phyloP scores from a whole-genome alignment of 1,284 basidiomycete species.

The Leccinum cinnamomeum region DNA sequence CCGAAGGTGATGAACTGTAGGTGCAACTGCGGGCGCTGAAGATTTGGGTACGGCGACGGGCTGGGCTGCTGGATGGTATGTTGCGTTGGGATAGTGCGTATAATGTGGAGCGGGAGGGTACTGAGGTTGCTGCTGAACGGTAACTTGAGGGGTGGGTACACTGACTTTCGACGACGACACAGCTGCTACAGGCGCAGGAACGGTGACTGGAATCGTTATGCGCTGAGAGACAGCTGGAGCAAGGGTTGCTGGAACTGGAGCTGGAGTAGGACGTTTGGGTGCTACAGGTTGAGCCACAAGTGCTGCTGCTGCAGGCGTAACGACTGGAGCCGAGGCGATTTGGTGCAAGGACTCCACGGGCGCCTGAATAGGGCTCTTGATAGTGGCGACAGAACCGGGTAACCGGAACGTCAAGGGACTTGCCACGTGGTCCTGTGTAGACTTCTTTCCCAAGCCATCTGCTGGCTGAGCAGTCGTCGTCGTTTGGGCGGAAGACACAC shows the following conservation, averaged over 20 bases:
- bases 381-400: slow-evolving; percentile 24
- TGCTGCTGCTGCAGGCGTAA: slow-evolving; percentile 27
- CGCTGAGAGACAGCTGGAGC: slow-evolving; percentile 23
- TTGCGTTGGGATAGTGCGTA: slow-evolving; percentile 49
- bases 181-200: slow-evolving; percentile 1
- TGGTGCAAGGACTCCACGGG: slow-evolving; percentile 24
- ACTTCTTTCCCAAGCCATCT: slow-evolving; percentile 20
- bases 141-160: slow-evolving; percentile 33
- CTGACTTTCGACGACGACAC: slow-evolving; percentile 27
- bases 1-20: slow-evolving; percentile 18
- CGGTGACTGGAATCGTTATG: slow-evolving; percentile 25
- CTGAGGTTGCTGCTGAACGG: slow-evolving; percentile 33
- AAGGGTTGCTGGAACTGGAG: slow-evolving; percentile 27
- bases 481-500: slow-evolving; percentile 12
- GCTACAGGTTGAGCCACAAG: slow-evolving; percentile 14
- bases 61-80: slow-evolving; percentile 40
- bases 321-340: slow-evolving; percentile 13
- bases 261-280: slow-evolving; percentile 14
- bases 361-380: slow-evolving; percentile 25
- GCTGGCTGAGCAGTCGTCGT: slow-evolving; percentile 11
- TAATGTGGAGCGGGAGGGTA: slow-evolving; percentile 21
- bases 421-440: slow-evolving; percentile 24
- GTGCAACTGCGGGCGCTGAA: slow-evolving; percentile 16
- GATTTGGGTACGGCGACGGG: slow-evolving; percentile 23
- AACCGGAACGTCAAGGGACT: slow-evolving; percentile 33